Base-by-base conservation (phyloP, 768 basidiomycete genomes). In the Rhizopogon vinicolor region DNA sequence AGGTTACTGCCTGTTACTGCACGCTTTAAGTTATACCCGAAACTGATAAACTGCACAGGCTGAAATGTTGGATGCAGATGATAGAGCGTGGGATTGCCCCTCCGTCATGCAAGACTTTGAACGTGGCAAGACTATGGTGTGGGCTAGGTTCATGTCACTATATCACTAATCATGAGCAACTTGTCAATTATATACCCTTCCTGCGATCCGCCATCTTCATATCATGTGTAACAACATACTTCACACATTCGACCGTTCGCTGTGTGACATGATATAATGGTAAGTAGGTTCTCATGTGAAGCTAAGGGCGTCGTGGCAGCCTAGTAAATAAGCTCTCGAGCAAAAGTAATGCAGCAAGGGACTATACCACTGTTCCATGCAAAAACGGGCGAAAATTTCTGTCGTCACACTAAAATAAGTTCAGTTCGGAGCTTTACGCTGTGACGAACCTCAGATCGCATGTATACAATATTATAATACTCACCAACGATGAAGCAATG, bases 11-110 rank as follows among this genome's bases (percentile, higher is more conserved):
- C 2, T 25, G 25, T 25, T 25, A 9, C 9, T 33, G 31, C 31
- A 13, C 4, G 12, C 35, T 13, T 41, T 54, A 43, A 58, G 60
- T 39, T 7, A 35, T 52, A 10, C 2, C 10, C 40, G 2, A 31
- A 19, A 18, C 9, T 58, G 22, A 54, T 18, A 12, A 14, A 10
- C 25, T 25, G 0, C 42, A 9, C 44, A 52, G 54, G 53, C 53
- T 35, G 44, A 69, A 41, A 69, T 70, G 64, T 64, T 76, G 8
- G 69, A 69, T n/a, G 62, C 62, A 5, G 73, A 78, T 50, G 69
- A 78, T 54, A 66, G 65, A 50, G 74, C 78, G 10, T 79, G 76
- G 75, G 65, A 50, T 19, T 53, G 50, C 18, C 44, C 41, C 16
- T 25, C 54, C 10, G 41, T 51, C 37, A 53, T 13, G 7, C 28